Percentiles rank a stretch among this genome's conserved stretches.
These are phyloP conservation scores for Pestalotiopsis sp. DNA, from an alignment of 2,329 filamentous ascomycete genomes.

Conservation along the genomic window DNA sequence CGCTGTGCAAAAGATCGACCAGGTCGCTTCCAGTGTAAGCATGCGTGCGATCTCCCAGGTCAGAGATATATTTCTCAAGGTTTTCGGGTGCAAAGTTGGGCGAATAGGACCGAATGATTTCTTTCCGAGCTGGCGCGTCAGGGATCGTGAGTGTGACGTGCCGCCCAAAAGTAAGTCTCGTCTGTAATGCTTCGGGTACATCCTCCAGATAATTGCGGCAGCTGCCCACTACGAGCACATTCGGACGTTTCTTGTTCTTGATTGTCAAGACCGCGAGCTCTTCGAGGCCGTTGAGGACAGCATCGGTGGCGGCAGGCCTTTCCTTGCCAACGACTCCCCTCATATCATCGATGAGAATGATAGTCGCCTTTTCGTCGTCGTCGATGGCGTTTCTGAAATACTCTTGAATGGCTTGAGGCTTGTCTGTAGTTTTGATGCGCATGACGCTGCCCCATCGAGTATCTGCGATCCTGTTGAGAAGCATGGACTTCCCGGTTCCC, in stretches of 20 bases:
- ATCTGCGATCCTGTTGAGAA: constrained; percentile 69
- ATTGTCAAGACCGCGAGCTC: constrained; percentile 46
- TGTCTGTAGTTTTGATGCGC: constrained; percentile 59
- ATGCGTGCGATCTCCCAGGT: constrained; percentile 76
- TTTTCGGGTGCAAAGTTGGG: constrained; percentile 49
- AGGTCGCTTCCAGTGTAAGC: constrained; percentile 85
- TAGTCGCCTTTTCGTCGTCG: constrained; percentile 67
- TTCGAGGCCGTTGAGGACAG: constrained; percentile 59
- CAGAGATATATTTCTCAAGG: constrained; percentile 55
- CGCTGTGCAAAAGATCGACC: constrained; percentile 61
- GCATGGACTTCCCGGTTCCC: constrained; percentile 82
- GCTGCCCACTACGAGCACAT: constrained; percentile 75
- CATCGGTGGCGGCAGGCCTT: constrained; percentile 49
- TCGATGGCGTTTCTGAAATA: constrained; percentile 70
- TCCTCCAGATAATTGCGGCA: constrained; percentile 72
- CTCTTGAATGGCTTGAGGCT: constrained; percentile 63
- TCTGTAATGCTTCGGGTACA: constrained; percentile 71
- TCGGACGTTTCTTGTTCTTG: constrained; percentile 44
- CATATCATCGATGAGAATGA: constrained; percentile 79
- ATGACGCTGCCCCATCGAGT: constrained; percentile 74
- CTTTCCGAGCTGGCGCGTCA: constrained; percentile 68
- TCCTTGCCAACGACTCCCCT: constrained; percentile 70
- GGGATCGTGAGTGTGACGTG: constrained; percentile 80
- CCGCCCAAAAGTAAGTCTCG: constrained; percentile 63
- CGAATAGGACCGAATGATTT: constrained; percentile 70